Conservation (phyloP, 2,329 filamentous ascomycete species). For the Epichloe baconii region DNA sequence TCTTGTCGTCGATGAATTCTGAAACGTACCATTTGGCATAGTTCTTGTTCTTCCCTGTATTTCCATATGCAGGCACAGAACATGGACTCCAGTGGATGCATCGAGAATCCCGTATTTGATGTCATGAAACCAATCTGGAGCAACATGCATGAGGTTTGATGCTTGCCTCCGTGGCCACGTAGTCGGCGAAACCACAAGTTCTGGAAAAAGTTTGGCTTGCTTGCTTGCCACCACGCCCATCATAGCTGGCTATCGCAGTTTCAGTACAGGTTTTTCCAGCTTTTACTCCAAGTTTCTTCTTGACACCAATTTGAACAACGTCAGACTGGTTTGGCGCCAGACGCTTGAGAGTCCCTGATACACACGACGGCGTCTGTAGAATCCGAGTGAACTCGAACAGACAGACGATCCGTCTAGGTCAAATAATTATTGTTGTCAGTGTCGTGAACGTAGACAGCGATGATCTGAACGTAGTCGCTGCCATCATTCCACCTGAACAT, state of each 20-base stretch:
- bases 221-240: background rate
- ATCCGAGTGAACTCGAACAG: conserved; percentile 2
- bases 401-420: background rate
- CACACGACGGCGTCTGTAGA: background rate
- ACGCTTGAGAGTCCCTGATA: conserved; percentile 1
- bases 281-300: conserved; percentile 2
- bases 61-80: conserved; percentile 41
- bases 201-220: background rate
- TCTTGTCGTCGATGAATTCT: background rate
- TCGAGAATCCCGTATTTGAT: conserved; percentile 44
- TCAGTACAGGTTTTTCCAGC: background rate
- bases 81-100: conserved; percentile 44
- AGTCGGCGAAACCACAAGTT: conserved; percentile 1
- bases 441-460: too few relatives aligned
- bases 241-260: background rate
- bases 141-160: background rate
- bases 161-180: background rate
- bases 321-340: conserved; percentile 2
- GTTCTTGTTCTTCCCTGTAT: conserved; percentile 22
- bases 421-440: background rate
- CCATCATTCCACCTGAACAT: too few relatives aligned
- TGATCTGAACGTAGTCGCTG: too few relatives aligned
- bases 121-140: conserved; percentile 33
- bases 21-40: conserved; percentile 33
- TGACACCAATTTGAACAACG: conserved; percentile 4